Percentiles rank a stretch among this genome's conserved stretches.
Conservation (phyloP, 2,329 filamentous ascomycete species). For the Cordyceps tenuipes region DNA sequence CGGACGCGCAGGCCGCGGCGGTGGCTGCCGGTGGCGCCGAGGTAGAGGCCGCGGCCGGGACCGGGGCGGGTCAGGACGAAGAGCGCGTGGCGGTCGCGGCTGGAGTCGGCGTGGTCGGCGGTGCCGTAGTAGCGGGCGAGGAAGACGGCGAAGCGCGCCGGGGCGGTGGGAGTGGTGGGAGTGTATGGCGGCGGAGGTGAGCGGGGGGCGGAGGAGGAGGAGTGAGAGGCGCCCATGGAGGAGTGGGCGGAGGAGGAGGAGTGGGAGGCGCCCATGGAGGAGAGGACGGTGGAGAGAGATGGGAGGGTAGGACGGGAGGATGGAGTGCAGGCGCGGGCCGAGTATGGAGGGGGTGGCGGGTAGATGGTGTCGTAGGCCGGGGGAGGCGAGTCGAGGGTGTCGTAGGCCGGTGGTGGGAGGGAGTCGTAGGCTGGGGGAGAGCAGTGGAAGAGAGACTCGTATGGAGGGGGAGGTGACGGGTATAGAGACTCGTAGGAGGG, state of each 20-base stretch:
- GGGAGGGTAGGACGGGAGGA: neutral
- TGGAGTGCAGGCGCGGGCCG: neutral
- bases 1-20: neutral
- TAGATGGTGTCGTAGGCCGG: neutral
- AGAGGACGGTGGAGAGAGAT: neutral
- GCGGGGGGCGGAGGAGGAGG: neutral
- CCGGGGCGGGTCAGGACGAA: neutral
- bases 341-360: neutral
- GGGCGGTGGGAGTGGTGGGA: neutral
- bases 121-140: slow-evolving; percentile 1
- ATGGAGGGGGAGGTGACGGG: neutral
- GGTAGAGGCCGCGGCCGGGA: neutral
- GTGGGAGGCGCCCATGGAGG: neutral
- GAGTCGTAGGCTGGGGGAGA: neutral
- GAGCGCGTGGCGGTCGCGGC: slow-evolving; percentile 3
- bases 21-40: slow-evolving; percentile 5
- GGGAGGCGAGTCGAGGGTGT: neutral
- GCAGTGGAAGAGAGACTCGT: neutral
- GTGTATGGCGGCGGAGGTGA: neutral
- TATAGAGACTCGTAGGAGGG: neutral
- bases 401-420: neutral
- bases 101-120: neutral
- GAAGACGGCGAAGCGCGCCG: neutral
- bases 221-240: neutral
- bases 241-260: neutral